Base-by-base conservation (phyloP, 768 basidiomycete species). In the Auricularia sp. region DNA sequence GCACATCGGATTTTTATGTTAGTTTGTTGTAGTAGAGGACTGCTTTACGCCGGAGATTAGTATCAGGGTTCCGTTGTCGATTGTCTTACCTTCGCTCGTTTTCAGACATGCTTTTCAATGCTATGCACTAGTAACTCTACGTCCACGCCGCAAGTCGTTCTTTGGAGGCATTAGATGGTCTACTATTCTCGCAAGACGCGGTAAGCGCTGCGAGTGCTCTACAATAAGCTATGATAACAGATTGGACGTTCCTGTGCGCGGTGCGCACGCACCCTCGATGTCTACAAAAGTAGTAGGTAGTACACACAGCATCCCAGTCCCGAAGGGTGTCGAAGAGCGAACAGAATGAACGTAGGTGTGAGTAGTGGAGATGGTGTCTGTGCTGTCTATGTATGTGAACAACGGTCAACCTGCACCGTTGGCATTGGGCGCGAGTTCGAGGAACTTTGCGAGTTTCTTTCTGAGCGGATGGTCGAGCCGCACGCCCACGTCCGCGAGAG, bases 381-480 rank as follows among this genome's bases (percentile, higher is more conserved):
- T 42, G 39, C 13, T 42, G 39, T 42, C 39, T 14, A 42, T 42
- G 13, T 42, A 42, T 42, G 2, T 42, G 39, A 42, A 14, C 8
- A 14, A 42, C 39, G 39, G 11, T 54, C 54, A 54, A 8, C 54
- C 54, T 7, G 54, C 29, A 18, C 54, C 54, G 54, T 54, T 54
- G 7, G 54, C 54, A 54, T 54, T 54, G 11, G 54, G 54, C 18
- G 54, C 54, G 18, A 18, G 54, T 24, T 24, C 61, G 18, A 81
- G 67, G 70, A 79, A 85, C 72, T 83, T 89, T 65, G 86, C 85
- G 65, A 90, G 69, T 70, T 79, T 85, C 75, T 84, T 89, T 61
- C 87, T 82, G 63, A 90, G 76, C n/a, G 83, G 79, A 71, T 90
- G 87, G 65, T 86, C 85, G 39, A 78, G 73, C 34, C 82, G 84